A percentile compares a stretch with the other conserved stretches of the same genome.
phyloP scores from a whole-genome alignment of 208 protist genomes.

The Porcisia hertigi region DNA sequence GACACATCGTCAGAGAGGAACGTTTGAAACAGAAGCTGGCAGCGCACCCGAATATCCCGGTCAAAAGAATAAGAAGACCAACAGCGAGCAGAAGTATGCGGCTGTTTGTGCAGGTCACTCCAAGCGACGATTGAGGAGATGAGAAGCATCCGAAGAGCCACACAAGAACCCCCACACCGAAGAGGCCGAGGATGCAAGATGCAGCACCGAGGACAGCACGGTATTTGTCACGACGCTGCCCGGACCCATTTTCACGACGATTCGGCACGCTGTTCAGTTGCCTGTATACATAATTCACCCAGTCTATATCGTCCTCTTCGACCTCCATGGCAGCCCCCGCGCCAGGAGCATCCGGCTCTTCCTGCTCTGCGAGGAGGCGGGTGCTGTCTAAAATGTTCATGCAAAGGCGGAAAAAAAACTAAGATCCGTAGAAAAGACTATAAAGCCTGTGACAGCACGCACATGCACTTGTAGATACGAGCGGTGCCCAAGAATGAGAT shows the following conservation, averaged over 20 bases:
- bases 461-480: neutral
- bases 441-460: too few species aligned
- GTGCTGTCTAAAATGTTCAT: conserved; percentile 19
- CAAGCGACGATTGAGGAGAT: conserved; percentile 8
- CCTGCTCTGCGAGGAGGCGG: conserved; percentile 20
- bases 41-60: conserved; percentile 17
- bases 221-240: conserved; percentile 27
- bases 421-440: neutral
- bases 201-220: conserved; percentile 11
- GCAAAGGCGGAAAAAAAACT: neutral
- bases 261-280: conserved; percentile 27
- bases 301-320: conserved; percentile 40
- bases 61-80: conserved; percentile 15
- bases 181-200: conserved; percentile 4
- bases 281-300: conserved; percentile 47
- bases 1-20: neutral
- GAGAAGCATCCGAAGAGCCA: conserved; percentile 14
- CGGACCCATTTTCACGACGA: conserved; percentile 1
- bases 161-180: conserved; percentile 14
- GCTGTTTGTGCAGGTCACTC: neutral
- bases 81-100: conserved; percentile 4
- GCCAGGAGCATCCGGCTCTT: neutral
- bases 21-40: conserved; percentile 9
- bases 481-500: neutral
- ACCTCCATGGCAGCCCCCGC: conserved; percentile 12